Evolutionary conservation across 768 basidiomycete species (phyloP).

Genomic region (Podaxis mareebaensis): DNA sequence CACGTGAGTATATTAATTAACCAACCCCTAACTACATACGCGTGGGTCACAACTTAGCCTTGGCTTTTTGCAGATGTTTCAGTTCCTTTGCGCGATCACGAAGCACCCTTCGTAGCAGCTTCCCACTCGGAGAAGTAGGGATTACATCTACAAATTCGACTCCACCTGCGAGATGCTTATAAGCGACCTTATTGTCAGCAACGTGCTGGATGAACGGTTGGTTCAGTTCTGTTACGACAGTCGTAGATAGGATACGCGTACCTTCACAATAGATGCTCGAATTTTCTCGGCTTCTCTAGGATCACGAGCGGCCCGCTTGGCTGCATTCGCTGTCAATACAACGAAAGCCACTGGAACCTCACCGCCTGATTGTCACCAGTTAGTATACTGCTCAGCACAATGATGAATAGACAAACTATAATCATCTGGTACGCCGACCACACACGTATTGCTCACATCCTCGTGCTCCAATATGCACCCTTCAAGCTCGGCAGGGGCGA

Average conservation of each 20-base stretch:
- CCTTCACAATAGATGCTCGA: slow-evolving; percentile 50
- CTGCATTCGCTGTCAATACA: slow-evolving; percentile 46
- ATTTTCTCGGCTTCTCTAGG: slow-evolving; percentile 32
- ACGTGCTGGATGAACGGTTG: slow-evolving; percentile 40
- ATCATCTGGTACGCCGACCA: slow-evolving; percentile 67
- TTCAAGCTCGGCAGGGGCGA: slow-evolving; percentile 74
- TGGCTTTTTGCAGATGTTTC: slow-evolving; percentile 6
- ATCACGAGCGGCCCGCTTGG: slow-evolving; percentile 31
- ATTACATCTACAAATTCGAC: slow-evolving; percentile 56
- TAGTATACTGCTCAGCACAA: not conserved
- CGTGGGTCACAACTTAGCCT: slow-evolving; percentile 24
- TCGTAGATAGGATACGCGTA: slow-evolving; percentile 20
- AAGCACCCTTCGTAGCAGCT: slow-evolving; percentile 48
- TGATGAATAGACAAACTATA: slow-evolving; percentile 42
- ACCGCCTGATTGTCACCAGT: slow-evolving; percentile 37
- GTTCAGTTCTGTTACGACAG: not conserved
- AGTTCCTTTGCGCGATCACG: slow-evolving; percentile 47
- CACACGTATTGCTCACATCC: slow-evolving; percentile 62
- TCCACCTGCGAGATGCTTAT: slow-evolving; percentile 61
- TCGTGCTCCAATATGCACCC: slow-evolving; percentile 61
- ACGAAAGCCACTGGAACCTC: slow-evolving; percentile 74
- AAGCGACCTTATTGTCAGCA: slow-evolving; percentile 51
- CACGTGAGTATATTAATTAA: slow-evolving; percentile 17
- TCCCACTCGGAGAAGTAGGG: slow-evolving; percentile 67
- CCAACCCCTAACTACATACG: not conserved